Evolutionary conservation across 441 rosid species (phyloP), one percentile per base, ranked within the genome.

Genomic region (Corymbia calophylla): DNA sequence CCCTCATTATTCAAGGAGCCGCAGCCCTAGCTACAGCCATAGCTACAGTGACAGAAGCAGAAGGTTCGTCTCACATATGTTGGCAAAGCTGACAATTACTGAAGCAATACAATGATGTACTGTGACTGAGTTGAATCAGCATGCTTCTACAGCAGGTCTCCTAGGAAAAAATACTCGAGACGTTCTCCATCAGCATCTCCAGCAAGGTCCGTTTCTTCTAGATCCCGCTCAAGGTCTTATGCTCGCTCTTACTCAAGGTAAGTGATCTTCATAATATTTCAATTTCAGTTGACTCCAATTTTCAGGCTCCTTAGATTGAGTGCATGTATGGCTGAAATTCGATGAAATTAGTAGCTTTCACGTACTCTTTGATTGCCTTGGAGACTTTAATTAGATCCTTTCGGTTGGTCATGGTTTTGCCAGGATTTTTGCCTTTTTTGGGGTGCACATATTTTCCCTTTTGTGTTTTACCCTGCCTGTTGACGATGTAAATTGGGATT

Each of bases 171-270:
- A 89, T 89, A 91, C 89, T 89, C 91, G 3, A 88, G 85, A 49
- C 91, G 77, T 8, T 93, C 95, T 92, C 93, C 81, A 58, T 92
- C 94, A 87, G 85, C 89, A 15, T 92, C 97, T 53, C 95, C 95
- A 55, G 92, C 91, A n/a, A 93, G 96, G 91, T 96, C 97, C 23
- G 90, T 88, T 88, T 94, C 98, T 54, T 93, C 95, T 3, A 90
- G 21, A 53, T 94, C 96, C 70, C 88, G 18, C 68, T 93, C 96
- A 18, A 90, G 91, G 86, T 91, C 96, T 53, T 95, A 95, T 85
- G 92, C 90, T 31, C 94, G 80, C 92, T 92, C 96, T 77, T 16
- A 89, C 88, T 95, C 96, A 49, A 95, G 99, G 99, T 96, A 93
- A 68, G 81, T 77, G 17, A 77, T 17, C 49, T 44, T 77, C 29